These are phyloP conservation scores for Knoxdaviesia proteae DNA, from an alignment of 2,329 filamentous ascomycete species.

Conservation along the genomic window DNA sequence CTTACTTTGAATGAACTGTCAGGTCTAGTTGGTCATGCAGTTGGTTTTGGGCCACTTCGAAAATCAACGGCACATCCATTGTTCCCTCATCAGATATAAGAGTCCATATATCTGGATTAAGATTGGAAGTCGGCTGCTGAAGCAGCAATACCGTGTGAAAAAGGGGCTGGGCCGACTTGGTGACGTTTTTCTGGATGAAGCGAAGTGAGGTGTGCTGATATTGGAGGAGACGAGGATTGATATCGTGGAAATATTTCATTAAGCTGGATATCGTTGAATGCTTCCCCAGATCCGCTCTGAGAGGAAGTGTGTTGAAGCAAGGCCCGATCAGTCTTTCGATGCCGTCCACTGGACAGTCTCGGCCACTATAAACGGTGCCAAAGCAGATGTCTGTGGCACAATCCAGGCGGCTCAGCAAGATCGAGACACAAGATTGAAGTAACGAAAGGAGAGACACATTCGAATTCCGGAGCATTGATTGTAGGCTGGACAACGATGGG, in stretches of 20 bases:
- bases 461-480: neutral
- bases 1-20: constrained; percentile 30
- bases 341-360: constrained; percentile 42
- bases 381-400: constrained; percentile 49
- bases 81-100: constrained; percentile 33
- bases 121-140: constrained; percentile 40
- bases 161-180: constrained; percentile 24
- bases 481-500: neutral
- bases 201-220: constrained; percentile 61
- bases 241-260: constrained; percentile 34
- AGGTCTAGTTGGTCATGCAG: constrained; percentile 20
- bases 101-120: constrained; percentile 34
- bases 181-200: constrained; percentile 36
- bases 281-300: constrained; percentile 31
- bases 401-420: too few species aligned
- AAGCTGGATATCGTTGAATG: constrained; percentile 23
- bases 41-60: constrained; percentile 31
- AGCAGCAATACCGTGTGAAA: constrained; percentile 71
- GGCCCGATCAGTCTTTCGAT: constrained; percentile 62
- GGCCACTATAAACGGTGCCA: constrained; percentile 66
- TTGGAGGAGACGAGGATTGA: constrained; percentile 39
- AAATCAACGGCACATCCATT: constrained; percentile 61
- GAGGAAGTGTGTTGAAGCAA: constrained; percentile 76
- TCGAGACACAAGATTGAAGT: constrained; percentile 30
- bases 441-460: constrained; percentile 43